Percentiles rank a stretch among this genome's conserved stretches.
Conservation (phyloP, 768 basidiomycete species). For the Xerocomellus intermedius region DNA sequence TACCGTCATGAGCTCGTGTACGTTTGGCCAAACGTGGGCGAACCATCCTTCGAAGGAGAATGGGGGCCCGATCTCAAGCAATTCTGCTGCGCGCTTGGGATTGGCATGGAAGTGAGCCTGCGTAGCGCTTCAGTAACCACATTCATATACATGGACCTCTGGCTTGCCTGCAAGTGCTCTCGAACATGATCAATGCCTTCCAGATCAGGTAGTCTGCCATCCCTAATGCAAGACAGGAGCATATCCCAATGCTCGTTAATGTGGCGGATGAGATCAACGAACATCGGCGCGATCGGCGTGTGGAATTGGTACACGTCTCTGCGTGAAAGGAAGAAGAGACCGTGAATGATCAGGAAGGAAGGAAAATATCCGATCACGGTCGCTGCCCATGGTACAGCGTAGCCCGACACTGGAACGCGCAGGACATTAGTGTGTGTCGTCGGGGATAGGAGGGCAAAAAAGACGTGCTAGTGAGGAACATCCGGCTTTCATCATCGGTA, state of each 20-base stretch:
- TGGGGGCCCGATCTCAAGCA: constrained; percentile 11
- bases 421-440: neutral
- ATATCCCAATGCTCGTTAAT: constrained; percentile 18
- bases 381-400: constrained; percentile 15
- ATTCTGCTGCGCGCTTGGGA: constrained; percentile 16
- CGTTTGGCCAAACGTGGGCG: constrained; percentile 14
- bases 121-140: neutral
- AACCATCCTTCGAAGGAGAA: constrained; percentile 14
- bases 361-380: constrained; percentile 11
- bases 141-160: too few relatives aligned
- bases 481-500: constrained; percentile 6
- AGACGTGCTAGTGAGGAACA: neutral
- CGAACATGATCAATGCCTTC: constrained; percentile 12
- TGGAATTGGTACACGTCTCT: neutral
- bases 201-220: constrained; percentile 15
- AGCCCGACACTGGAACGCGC: constrained; percentile 7
- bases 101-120: constrained; percentile 13
- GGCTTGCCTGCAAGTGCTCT: constrained; percentile 11
- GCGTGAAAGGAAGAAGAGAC: constrained; percentile 18
- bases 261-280: constrained; percentile 13
- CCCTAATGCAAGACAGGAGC: constrained; percentile 13
- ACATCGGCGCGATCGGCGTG: neutral
- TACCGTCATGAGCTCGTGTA: neutral
- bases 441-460: neutral
- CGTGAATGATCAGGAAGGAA: constrained; percentile 21